Base-by-base conservation (phyloP, 2,329 filamentous ascomycete species). In the Aspergillus floridensis region DNA sequence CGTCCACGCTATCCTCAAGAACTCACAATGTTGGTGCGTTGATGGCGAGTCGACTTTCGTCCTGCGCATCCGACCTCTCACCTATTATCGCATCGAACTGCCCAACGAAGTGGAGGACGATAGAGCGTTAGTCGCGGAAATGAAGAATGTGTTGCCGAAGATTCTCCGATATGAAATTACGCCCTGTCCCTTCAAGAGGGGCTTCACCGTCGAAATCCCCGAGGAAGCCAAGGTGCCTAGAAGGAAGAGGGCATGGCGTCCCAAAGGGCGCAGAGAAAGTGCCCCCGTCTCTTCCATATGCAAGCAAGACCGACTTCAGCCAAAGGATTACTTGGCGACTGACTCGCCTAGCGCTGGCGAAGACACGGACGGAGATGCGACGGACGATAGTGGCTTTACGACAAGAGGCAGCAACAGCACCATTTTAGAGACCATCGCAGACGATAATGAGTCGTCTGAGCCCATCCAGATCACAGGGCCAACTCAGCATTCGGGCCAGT, bases 1-100 rank as follows among this genome's bases (percentile, higher is more conserved):
- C 16, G 82, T 96, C 19, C 91, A 95, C 68, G 90, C 93, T 11
- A 95, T 97, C 63, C 79, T 97, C 55, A 91, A 91, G 24, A 91
- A 91, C 73, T 96, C 92, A 59, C 92, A 96, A 75, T 96, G 90
- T 72, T 97, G 93, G 93, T 96, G 90, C 73, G 89, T 97, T 32
- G 91, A 96, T 73, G 89, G 91, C 59, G 84, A 88, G 58, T 89
- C 89, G 46, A 92, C 88, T 66, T 96, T 96, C 66, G 89, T 96
- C n/a, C 79, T 97, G 60, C 89, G 93, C 65, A 91, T 96, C 64
- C 84, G 92, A 22, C 86, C 88, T 49, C 88, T 93, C 31, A 88
- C 89, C 48, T 97, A 95, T 74, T 96, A 95, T 83, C 87, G 93
- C 64, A 95, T 97, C 68, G 93, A 97, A 71, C 78, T 97, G 5